Percentiles rank a stretch among this genome's conserved stretches.
Conservation (phyloP, 1,139 yeast species). For the Casaregolazyma suthepensis region DNA sequence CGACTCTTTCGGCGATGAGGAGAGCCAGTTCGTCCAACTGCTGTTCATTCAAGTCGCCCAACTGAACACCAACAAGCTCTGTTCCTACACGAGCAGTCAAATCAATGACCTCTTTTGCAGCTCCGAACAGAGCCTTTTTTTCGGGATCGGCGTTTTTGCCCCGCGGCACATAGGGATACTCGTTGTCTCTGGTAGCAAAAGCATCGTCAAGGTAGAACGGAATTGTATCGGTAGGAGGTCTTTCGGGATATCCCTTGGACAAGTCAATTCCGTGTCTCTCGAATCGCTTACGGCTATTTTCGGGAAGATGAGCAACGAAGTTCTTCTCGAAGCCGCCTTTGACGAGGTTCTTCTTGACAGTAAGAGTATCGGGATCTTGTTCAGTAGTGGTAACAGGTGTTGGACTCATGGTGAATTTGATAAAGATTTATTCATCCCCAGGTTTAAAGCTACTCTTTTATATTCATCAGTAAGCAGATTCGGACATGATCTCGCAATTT, state of each 20-base stretch:
- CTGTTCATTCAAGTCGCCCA: conserved; percentile 45
- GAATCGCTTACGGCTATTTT: conserved; percentile 32
- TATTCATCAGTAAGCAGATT: neutral
- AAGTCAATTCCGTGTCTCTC: conserved; percentile 39
- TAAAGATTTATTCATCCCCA: neutral
- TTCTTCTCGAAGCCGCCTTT: conserved; percentile 16
- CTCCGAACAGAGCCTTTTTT: conserved; percentile 46
- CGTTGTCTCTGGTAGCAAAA: conserved; percentile 38
- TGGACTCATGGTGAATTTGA: conserved; percentile 1
- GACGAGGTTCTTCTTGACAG: conserved; percentile 6
- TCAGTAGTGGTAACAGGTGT: conserved; percentile 1
- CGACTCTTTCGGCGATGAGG: conserved; percentile 59
- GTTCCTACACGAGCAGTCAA: conserved; percentile 49
- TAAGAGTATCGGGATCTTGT: neutral
- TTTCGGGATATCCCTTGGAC: conserved; percentile 41
- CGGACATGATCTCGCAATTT: neutral
- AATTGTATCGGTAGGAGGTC: conserved; percentile 31
- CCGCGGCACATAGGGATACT: conserved; percentile 39
- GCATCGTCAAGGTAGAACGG: conserved; percentile 54
- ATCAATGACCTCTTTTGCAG: conserved; percentile 44
- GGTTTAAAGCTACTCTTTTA: neutral
- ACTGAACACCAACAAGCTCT: conserved; percentile 55
- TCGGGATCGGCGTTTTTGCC: conserved; percentile 49
- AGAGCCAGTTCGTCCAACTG: conserved; percentile 58
- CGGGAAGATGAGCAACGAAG: conserved; percentile 34